Base-by-base conservation (phyloP, 768 basidiomycete species). In the Pleurotus sapidus region DNA sequence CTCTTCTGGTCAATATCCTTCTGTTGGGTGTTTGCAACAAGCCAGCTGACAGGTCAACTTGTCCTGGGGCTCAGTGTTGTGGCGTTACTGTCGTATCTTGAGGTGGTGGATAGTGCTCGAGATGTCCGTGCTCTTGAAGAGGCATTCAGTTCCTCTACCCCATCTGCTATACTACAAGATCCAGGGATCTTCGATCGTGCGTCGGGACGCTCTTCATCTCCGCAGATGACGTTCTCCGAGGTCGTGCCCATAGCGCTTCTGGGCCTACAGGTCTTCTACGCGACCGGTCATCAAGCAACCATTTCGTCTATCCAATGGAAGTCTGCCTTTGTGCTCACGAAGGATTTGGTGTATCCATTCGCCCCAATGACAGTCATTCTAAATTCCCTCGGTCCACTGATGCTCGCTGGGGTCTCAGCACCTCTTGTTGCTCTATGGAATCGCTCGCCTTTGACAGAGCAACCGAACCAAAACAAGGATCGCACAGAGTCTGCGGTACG, bases 301-400 rank as follows among this genome's bases (percentile, higher is more conserved):
- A 78, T 98, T 39, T 82, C 93, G 1, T 89, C 92, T 2, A 83
- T 99, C 43, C 96, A 98, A 63, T 99, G 96, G 97, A 97, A 97
- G 69, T 74, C 88, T 1, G 95, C 91, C 5, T 99, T 98, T 71
- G 68, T 98, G 25, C 78, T 99, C 56, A 83, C 85, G 2, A 74
- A 83, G 3, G 84, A 78, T 0, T 75, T 94, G 45, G 75, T 72
- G 9, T 93, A 92, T 67, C 87, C 89, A 0, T 82, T 84, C 63
- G 87, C 95, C 0, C 87, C 87, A 0, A 46, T 90, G 1, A 86
- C 93, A 23, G 87, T 94, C 4, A 68, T 82, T 2, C 69, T 88
- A 59, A 98, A 98, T 70, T 86, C 89, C 5, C 73, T 93, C 54
- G 91, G 94, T 0, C 82, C 90, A 0, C 73, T 87, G 59, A 74